Conservation (phyloP, 306 rosid genomes). For the Dalbergia oliveri region DNA sequence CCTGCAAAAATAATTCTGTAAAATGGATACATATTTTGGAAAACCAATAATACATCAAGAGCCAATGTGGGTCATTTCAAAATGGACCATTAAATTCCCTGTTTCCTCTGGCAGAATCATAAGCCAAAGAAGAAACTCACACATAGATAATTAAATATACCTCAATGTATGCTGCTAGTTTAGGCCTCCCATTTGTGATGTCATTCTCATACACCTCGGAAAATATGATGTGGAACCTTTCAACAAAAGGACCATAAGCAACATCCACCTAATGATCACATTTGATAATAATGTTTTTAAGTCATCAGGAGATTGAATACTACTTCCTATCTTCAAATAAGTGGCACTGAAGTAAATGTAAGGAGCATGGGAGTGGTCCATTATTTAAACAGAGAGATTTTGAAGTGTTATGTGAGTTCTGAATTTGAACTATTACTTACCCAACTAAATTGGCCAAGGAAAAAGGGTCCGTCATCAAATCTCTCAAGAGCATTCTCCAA, state of each 20-base stretch:
- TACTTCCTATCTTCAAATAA: not conserved
- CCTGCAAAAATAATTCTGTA: slow-evolving; percentile 46
- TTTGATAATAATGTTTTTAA: not conserved
- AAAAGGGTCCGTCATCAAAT: slow-evolving; percentile 66
- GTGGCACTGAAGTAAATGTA: not conserved
- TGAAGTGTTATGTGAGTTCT: not conserved
- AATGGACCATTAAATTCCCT: not conserved
- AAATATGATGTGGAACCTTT: slow-evolving; percentile 58
- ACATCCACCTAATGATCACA: slow-evolving; percentile 65
- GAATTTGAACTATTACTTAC: slow-evolving; percentile 43
- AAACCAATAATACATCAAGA: not conserved
- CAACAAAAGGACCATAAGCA: slow-evolving; percentile 66
- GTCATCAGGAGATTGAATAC: not conserved
- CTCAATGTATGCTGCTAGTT: slow-evolving; percentile 68
- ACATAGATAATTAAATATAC: slow-evolving; percentile 37
- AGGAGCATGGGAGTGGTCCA: not conserved
- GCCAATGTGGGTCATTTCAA: not conserved
- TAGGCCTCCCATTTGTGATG: slow-evolving; percentile 65
- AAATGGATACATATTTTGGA: slow-evolving; percentile 2
- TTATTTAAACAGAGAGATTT: not conserved
- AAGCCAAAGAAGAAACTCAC: not conserved
- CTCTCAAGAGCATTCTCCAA: slow-evolving; percentile 63
- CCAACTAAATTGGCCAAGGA: slow-evolving; percentile 66
- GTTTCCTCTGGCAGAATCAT: not conserved
- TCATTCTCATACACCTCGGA: slow-evolving; percentile 56